Evolutionary conservation across 805 yeast genomes (phyloP), one percentile per base, ranked within the genome.

Genomic region (Cyberlindnera euphorbiae): DNA sequence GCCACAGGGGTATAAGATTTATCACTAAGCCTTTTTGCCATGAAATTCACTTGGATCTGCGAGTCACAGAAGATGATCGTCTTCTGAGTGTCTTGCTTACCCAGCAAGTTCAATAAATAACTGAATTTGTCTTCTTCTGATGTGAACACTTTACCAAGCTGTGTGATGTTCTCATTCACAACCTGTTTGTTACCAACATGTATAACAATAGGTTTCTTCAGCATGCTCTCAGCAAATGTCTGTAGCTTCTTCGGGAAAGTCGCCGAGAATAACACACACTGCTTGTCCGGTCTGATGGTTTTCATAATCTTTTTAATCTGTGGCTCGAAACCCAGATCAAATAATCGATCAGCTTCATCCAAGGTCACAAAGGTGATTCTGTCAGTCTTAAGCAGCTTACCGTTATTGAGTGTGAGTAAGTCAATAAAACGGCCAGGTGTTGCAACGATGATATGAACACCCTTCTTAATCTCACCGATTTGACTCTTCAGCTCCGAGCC

Each of bases 401-500:
- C 97, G 26, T 74, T 63, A 55, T 90, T 90, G 4, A 94, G 81
- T 2, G 95, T 77, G 21, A 93, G 61, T 28, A 93, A 62, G 60
- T 93, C 98, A 36, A 93, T 90, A 46, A 93, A 72, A 41, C 98
- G 66, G 1, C 98, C 98, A 0, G 98, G 98, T 0, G 98, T 93
- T 2, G 96, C 95, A 11, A 93, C 88, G 2, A 90, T 66, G 12
- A 93, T 68, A 41, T 88, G 87, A 11, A 80, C 77, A 0, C 93
- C 90, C 38, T 75, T 74, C 50, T 84, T 86, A 41, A 90, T 55
- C 16, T 76, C 83, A 2, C 87, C 79, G 31, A 90, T 89, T 52
- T 90, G 97, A 10, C 71, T 67, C 43, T 86, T 83, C 26, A 90
- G 75, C 5, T 85, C 78, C 2, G 94, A 74, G 0, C 97, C 97